Percentiles rank a stretch among this genome's conserved stretches.
These are phyloP conservation scores for Manihot esculenta DNA, from an alignment of 441 rosid genomes.

Conservation along the genomic window DNA sequence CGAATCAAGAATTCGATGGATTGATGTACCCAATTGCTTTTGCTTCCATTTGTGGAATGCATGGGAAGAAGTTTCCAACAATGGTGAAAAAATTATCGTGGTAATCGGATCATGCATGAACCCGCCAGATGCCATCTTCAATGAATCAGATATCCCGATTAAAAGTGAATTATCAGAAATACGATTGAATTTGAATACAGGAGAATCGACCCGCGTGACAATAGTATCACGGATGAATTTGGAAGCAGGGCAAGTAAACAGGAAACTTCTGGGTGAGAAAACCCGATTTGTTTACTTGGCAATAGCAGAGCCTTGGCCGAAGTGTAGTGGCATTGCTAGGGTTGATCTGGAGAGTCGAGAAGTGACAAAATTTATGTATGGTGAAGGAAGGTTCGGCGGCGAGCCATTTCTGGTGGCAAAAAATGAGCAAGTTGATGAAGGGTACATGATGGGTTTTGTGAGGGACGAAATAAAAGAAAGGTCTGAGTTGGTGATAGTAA, in stretches of 20 bases:
- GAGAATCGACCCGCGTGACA: slow-evolving; percentile 35
- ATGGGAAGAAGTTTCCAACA: slow-evolving; percentile 56
- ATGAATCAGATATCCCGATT: slow-evolving; percentile 35
- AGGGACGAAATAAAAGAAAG: slow-evolving; percentile 50
- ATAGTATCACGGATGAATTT: slow-evolving; percentile 47
- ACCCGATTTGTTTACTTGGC: slow-evolving; percentile 58
- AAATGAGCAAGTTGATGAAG: slow-evolving; percentile 25
- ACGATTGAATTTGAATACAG: slow-evolving; percentile 49
- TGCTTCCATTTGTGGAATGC: slow-evolving; percentile 79
- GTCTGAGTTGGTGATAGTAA: slow-evolving; percentile 55
- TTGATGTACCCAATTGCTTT: slow-evolving; percentile 53
- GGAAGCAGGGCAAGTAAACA: slow-evolving; percentile 66
- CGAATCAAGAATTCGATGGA: slow-evolving; percentile 53
- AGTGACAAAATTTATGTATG: slow-evolving; percentile 41
- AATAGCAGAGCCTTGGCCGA: slow-evolving; percentile 80
- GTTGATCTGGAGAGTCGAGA: slow-evolving; percentile 46
- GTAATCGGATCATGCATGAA: slow-evolving; percentile 70
- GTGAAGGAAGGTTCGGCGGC: slow-evolving; percentile 52
- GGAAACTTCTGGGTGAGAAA: slow-evolving; percentile 35
- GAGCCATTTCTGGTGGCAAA: slow-evolving; percentile 54
- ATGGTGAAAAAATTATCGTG: slow-evolving; percentile 38
- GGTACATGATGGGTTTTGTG: slow-evolving; percentile 51
- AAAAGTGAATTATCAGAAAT: slow-evolving; percentile 50
- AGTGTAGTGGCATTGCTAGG: slow-evolving; percentile 58
- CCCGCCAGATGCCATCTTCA: slow-evolving; percentile 66